Conservation (phyloP, 2,329 filamentous ascomycete species). For the Diplodia corticola region DNA sequence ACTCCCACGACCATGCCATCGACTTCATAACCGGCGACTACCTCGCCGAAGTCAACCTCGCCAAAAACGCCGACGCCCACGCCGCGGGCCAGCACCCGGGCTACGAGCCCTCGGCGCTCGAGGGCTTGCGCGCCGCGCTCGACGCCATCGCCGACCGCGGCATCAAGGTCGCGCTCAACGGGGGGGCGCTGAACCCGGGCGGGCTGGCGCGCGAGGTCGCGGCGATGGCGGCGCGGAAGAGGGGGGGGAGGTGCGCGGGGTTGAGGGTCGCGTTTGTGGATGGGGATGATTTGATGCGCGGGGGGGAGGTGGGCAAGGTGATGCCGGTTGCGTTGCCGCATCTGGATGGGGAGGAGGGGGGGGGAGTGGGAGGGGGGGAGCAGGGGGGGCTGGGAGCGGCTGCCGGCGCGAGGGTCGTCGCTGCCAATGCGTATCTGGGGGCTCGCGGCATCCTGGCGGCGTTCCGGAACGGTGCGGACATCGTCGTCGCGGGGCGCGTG, state of each 20-base stretch:
- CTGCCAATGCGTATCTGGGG: slow-evolving; percentile 54
- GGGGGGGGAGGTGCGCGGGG: too few relatives aligned
- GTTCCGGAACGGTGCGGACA: slow-evolving; percentile 36
- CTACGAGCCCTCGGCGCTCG: slow-evolving; percentile 52
- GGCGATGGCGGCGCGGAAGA: too few relatives aligned
- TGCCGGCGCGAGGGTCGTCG: neutral
- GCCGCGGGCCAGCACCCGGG: slow-evolving; percentile 45
- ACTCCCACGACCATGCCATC: too few relatives aligned
- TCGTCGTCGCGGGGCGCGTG: slow-evolving; percentile 37
- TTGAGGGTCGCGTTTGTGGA: slow-evolving; percentile 49
- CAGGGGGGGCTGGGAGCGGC: too few relatives aligned
- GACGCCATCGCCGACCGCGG: slow-evolving; percentile 48
- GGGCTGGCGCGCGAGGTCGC: slow-evolving; percentile 48
- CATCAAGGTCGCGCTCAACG: slow-evolving; percentile 59
- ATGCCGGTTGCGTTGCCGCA: too few relatives aligned
- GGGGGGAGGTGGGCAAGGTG: too few relatives aligned
- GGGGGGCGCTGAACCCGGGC: slow-evolving; percentile 57
- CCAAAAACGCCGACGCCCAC: slow-evolving; percentile 44
- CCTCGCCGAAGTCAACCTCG: slow-evolving; percentile 48
- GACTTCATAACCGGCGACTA: slow-evolving; percentile 47
- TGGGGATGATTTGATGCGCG: slow-evolving; percentile 49
- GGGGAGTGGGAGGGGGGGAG: slow-evolving; percentile 25
- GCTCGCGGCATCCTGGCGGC: slow-evolving; percentile 39
- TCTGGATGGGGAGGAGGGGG: too few relatives aligned
- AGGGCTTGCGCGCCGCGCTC: slow-evolving; percentile 49